phyloP scores from a whole-genome alignment of 495 filamentous ascomycete genomes.

The Platismatia glauca region DNA sequence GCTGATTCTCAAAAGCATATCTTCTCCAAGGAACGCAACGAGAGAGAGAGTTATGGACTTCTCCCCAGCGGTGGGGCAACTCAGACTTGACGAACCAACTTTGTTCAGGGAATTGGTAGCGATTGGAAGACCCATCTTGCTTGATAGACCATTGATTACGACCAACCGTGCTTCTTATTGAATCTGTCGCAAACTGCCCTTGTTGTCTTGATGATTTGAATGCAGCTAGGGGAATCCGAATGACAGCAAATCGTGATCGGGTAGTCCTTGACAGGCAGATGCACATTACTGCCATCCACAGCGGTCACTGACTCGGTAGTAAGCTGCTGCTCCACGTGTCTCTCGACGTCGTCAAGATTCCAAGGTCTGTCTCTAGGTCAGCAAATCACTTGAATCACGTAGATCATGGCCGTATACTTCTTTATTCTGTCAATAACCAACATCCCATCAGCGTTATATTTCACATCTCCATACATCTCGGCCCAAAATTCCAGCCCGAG shows the following conservation, averaged over 20 bases:
- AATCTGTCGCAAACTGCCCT: conserved; percentile 33
- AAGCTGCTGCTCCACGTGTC: conserved; percentile 40
- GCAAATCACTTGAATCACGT: not conserved
- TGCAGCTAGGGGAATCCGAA: conserved; percentile 44
- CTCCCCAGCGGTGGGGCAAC: not conserved
- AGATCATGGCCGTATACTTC: conserved; percentile 27
- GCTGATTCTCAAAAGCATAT: not conserved
- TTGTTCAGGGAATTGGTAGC: not conserved
- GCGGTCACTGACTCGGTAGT: conserved; percentile 37
- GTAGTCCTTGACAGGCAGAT: conserved; percentile 40
- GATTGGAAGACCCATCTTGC: not conserved
- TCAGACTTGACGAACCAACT: not conserved
- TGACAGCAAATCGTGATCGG: conserved; percentile 46
- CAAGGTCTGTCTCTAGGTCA: conserved; percentile 30
- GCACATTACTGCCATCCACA: conserved; percentile 36
- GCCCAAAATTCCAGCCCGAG: conserved; percentile 46
- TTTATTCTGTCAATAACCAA: conserved; percentile 49
- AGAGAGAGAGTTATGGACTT: not conserved
- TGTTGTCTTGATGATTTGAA: conserved; percentile 43
- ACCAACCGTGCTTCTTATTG: conserved; percentile 30
- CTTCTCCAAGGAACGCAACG: not conserved
- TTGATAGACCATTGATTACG: not conserved
- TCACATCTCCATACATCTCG: conserved; percentile 51
- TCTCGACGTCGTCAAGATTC: conserved; percentile 37
- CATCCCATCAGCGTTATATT: conserved; percentile 43